phyloP scores from a whole-genome alignment of 805 yeast species.

The Starmerella powellii region DNA sequence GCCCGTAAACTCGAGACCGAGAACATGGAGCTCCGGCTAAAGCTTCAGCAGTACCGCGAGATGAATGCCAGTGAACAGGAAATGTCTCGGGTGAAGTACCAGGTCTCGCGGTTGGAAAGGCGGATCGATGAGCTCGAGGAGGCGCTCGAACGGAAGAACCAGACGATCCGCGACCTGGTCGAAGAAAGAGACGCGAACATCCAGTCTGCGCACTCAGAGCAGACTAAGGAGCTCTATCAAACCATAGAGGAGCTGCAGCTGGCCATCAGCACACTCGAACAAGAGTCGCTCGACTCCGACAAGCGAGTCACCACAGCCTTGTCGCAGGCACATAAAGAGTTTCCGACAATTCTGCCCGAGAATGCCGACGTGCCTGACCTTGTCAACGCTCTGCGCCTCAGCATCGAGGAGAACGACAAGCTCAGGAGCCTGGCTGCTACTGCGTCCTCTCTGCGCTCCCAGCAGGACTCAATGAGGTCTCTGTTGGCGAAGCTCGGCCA shows the following conservation, averaged over 20 bases:
- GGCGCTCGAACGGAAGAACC: conserved; percentile 14
- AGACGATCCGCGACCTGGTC: conserved; percentile 6
- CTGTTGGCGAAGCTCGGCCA: neutral
- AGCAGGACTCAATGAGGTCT: neutral
- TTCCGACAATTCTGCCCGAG: conserved; percentile 7
- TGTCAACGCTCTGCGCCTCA: neutral
- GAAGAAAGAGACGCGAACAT: conserved; percentile 8
- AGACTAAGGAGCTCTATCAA: conserved; percentile 2
- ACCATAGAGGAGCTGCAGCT: conserved; percentile 8
- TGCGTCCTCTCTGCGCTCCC: neutral
- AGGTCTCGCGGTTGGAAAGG: conserved; percentile 9
- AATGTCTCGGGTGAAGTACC: conserved; percentile 1
- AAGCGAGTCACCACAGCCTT: neutral
- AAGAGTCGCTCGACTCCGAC: conserved; percentile 2
- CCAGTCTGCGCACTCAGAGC: neutral
- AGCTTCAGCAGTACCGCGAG: conserved; percentile 16
- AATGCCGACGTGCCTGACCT: conserved; percentile 5
- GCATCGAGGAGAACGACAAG: neutral
- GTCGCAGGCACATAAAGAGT: conserved; percentile 1
- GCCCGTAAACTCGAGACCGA: conserved; percentile 18
- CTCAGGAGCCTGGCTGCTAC: neutral
- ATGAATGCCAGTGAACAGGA: conserved; percentile 11
- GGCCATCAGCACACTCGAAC: conserved; percentile 9
- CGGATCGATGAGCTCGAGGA: conserved; percentile 16
- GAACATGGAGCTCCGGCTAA: conserved; percentile 20